These are phyloP conservation scores for Pyrenochaeta sp. DNA, from an alignment of 2,329 filamentous ascomycete genomes.

Conservation along the genomic window DNA sequence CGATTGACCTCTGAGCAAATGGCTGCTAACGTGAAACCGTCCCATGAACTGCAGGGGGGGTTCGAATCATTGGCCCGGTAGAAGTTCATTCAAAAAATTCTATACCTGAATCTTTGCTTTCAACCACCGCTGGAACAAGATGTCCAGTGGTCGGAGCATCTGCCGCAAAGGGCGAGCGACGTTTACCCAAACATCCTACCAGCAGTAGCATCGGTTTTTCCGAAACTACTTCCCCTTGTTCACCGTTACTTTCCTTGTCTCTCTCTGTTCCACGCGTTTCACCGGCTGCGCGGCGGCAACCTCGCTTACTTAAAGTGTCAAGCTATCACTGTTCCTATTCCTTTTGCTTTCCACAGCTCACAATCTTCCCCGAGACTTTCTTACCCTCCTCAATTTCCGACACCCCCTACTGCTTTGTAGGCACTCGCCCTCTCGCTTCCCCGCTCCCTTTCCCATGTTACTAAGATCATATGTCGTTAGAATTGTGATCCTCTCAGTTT, in stretches of 20 bases:
- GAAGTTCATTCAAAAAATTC: no score
- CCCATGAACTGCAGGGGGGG: neutral
- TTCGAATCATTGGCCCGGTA: neutral
- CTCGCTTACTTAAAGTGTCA: neutral
- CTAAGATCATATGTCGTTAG: constrained; percentile 17
- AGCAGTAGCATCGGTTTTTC: constrained; percentile 2
- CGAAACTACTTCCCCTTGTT: constrained; percentile 9
- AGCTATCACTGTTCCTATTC: neutral
- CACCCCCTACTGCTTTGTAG: constrained; percentile 8
- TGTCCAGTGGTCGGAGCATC: constrained; percentile 3
- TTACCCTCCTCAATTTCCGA: constrained; percentile 7
- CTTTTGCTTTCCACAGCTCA: neutral
- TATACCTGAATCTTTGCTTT: neutral
- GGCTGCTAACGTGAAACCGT: neutral
- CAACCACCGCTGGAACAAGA: constrained; percentile 5
- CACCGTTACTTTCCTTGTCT: neutral
- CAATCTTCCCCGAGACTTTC: constrained; percentile 9
- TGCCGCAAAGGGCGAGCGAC: constrained; percentile 5
- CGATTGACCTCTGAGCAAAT: neutral
- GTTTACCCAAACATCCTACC: neutral
- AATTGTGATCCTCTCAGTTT: constrained; percentile 23
- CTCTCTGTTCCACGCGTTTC: constrained; percentile 21
- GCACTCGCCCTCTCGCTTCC: constrained; percentile 8
- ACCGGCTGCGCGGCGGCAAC: constrained; percentile 12
- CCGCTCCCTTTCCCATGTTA: constrained; percentile 13